Conservation (phyloP, 2,329 filamentous ascomycete genomes). For the Ceratocystis alfenasii region DNA sequence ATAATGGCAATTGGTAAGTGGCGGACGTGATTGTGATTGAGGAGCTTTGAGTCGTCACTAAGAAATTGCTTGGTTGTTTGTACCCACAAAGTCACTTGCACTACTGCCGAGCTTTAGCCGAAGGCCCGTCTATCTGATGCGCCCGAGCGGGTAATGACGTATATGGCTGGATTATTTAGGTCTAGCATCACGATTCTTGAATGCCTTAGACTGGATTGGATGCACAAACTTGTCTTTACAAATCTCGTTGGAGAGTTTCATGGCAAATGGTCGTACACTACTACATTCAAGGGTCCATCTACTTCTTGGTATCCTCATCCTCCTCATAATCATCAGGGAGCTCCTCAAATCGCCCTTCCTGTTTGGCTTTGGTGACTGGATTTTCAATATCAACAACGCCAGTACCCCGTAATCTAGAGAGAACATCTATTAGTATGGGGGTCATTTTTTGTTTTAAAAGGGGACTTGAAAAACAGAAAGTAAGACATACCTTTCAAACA, state of each 20-base stretch:
- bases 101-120: background rate
- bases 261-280: background rate
- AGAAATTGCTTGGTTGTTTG: background rate
- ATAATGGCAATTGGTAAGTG: background rate
- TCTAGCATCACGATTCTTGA: background rate
- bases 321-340: conserved; percentile 31
- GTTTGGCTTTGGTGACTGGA: conserved; percentile 57
- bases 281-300: conserved; percentile 21
- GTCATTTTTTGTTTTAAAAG: too few species aligned
- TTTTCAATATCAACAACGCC: conserved; percentile 70
- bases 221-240: background rate
- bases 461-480: background rate
- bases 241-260: background rate
- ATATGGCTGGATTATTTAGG: background rate
- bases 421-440: background rate
- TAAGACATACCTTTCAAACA: conserved; percentile 63
- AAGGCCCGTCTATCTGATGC: background rate
- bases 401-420: conserved; percentile 50
- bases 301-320: conserved; percentile 27
- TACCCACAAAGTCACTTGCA: background rate
- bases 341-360: conserved; percentile 60
- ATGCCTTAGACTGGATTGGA: background rate
- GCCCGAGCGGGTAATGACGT: background rate
- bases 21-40: background rate
- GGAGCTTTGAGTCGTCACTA: background rate